A percentile compares a stretch with the other conserved stretches of the same genome.
phyloP scores from a whole-genome alignment of 2,329 filamentous ascomycete genomes.

The Curvularia verruculosa region DNA sequence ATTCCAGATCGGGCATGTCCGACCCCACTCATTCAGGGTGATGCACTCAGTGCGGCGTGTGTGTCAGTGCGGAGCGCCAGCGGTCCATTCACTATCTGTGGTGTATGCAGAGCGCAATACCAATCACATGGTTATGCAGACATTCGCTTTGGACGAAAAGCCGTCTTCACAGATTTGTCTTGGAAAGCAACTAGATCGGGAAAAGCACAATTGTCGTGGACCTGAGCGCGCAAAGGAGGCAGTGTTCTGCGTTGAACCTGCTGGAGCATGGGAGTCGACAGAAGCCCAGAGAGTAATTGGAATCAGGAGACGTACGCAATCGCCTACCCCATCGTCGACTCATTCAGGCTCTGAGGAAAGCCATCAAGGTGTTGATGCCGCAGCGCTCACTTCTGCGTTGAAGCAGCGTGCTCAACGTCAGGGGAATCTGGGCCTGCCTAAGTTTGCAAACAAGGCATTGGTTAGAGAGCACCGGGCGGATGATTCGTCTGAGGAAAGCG shows the following conservation, averaged over 20 bases:
- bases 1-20: conserved; percentile 65
- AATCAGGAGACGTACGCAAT: conserved; percentile 57
- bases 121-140: conserved; percentile 69
- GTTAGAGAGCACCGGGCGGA: conserved; percentile 6
- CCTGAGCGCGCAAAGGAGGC: conserved; percentile 55
- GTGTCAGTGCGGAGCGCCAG: conserved; percentile 61
- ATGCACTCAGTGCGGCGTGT: conserved; percentile 61
- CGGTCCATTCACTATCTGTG: conserved; percentile 68
- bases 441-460: conserved; percentile 13
- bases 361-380: conserved; percentile 18
- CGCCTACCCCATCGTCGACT: conserved; percentile 36
- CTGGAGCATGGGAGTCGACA: conserved; percentile 69
- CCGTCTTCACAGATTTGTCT: conserved; percentile 63
- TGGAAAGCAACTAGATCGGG: conserved; percentile 50
- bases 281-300: conserved; percentile 67
- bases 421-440: conserved; percentile 13
- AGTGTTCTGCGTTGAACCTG: conserved; percentile 63
- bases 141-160: conserved; percentile 62
- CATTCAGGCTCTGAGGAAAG: conserved; percentile 35
- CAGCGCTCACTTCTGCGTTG: conserved; percentile 30
- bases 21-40: conserved; percentile 65
- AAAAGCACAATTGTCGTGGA: conserved; percentile 40
- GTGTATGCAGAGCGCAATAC: conserved; percentile 66
- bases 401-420: conserved; percentile 37
- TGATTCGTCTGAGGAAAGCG: conserved; percentile 27